Percentiles rank a stretch among this genome's conserved stretches.
phyloP scores from a whole-genome alignment of 768 basidiomycete genomes.

The Suillus spraguei region DNA sequence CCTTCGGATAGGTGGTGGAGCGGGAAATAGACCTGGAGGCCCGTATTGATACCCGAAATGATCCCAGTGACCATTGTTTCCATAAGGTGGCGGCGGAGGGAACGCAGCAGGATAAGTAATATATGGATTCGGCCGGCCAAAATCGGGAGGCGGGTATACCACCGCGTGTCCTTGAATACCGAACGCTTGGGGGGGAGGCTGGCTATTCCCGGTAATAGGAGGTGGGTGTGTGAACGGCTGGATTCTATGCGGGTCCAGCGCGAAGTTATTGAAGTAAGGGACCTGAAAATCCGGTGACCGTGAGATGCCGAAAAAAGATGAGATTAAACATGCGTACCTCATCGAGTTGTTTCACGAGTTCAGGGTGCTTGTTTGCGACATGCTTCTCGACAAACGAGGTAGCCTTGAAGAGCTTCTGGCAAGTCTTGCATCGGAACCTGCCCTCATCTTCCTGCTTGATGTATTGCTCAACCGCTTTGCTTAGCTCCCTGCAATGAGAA shows the following conservation, averaged over 20 bases:
- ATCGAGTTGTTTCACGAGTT: conserved; percentile 80
- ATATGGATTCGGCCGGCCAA: conserved; percentile 41
- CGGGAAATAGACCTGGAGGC: conserved; percentile 35
- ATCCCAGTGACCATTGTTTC: conserved; percentile 46
- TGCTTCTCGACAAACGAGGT: conserved; percentile 98
- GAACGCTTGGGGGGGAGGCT: conserved; percentile 84
- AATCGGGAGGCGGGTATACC: conserved; percentile 51
- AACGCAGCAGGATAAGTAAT: conserved; percentile 40
- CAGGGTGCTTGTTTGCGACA: conserved; percentile 91
- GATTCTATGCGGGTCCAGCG: conserved; percentile 92
- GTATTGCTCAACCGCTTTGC: conserved; percentile 73
- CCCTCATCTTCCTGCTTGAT: conserved; percentile 97
- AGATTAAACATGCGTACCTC: conserved; percentile 56
- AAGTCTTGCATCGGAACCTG: conserved; percentile 95
- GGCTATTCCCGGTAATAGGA: conserved; percentile 61
- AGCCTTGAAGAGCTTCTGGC: conserved; percentile 97
- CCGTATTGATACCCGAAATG: conserved; percentile 46
- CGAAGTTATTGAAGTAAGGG: conserved; percentile 94
- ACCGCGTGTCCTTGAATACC: conserved; percentile 64
- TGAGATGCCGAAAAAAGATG: conserved; percentile 13
- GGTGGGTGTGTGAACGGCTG: conserved; percentile 85
- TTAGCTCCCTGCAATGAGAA: conserved; percentile 64
- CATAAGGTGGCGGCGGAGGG: conserved; percentile 40
- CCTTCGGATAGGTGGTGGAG: conserved; percentile 47
- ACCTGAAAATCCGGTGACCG: conserved; percentile 49